Conservation (phyloP, 176 grass and related monocot species). For the Hordeum vulgare region DNA sequence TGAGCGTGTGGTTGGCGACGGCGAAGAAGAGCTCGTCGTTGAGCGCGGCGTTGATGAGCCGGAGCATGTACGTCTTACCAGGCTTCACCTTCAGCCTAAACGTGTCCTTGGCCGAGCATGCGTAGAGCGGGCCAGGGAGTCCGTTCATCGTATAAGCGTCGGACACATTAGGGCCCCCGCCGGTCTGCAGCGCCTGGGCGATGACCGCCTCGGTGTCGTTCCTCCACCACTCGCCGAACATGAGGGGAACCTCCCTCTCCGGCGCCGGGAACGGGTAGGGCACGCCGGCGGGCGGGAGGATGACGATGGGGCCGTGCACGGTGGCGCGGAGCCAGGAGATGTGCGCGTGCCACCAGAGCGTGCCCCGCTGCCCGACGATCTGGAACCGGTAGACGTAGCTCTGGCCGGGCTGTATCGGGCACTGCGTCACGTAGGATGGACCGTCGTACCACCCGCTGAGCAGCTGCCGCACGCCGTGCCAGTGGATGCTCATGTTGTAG, state of each 20-base stretch:
- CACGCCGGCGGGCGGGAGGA: conserved; percentile 61
- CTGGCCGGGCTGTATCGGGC: conserved; percentile 52
- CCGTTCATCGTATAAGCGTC: conserved; percentile 70
- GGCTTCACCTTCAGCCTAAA: conserved; percentile 66
- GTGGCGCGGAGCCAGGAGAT: conserved; percentile 81
- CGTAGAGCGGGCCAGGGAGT: conserved; percentile 53
- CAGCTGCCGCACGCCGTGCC: conserved; percentile 72
- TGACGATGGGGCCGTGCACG: conserved; percentile 71
- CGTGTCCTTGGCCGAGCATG: conserved; percentile 37
- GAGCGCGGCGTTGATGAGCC: conserved; percentile 80
- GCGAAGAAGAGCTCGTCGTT: conserved; percentile 93
- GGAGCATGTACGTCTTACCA: conserved; percentile 61
- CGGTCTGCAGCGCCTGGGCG: conserved; percentile 46
- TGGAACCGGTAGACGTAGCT: conserved; percentile 65
- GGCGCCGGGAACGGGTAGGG: conserved; percentile 70
- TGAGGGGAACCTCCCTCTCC: conserved; percentile 43
- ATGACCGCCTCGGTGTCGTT: conserved; percentile 59
- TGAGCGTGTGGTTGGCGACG: conserved; percentile 68
- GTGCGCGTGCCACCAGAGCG: conserved; percentile 90
- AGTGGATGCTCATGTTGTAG: conserved; percentile 77
- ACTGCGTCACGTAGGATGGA: conserved; percentile 74
- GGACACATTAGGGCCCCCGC: conserved; percentile 63
- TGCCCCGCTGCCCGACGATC: conserved; percentile 58
- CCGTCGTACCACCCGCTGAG: conserved; percentile 71
- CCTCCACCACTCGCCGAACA: conserved; percentile 71